These are phyloP conservation scores for Solanum bulbocastanum DNA, from an alignment of 257 asterid species.

Conservation along the genomic window DNA sequence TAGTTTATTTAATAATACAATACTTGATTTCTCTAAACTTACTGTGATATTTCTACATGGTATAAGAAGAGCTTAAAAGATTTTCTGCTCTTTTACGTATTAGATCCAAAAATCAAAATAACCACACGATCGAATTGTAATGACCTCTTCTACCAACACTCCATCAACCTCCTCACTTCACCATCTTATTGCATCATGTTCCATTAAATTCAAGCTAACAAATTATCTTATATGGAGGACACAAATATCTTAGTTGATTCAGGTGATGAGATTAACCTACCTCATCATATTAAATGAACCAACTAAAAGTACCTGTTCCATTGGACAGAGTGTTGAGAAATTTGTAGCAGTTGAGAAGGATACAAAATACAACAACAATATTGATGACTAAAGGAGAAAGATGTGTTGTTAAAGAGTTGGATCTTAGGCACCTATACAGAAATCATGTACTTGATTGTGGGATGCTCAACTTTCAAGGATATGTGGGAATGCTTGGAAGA, in stretches of 20 bases:
- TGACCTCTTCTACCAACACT: neutral
- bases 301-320: neutral
- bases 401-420: neutral
- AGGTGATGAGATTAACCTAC: neutral
- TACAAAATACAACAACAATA: neutral
- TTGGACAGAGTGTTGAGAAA: neutral
- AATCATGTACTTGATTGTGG: neutral
- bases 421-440: neutral
- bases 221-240: neutral
- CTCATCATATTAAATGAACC: neutral
- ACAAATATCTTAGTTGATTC: no score
- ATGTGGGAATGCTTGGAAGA: no score
- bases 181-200: neutral
- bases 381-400: neutral
- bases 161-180: neutral
- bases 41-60: neutral
- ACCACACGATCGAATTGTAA: neutral
- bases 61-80: neutral
- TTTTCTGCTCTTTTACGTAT: neutral
- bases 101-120: neutral
- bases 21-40: neutral
- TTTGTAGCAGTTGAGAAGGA: neutral
- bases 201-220: neutral
- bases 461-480: neutral
- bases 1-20: no score